Evolutionary conservation across 345 rosid species (phyloP), one percentile per base, ranked within the genome.

Genomic region (Adansonia digitata): DNA sequence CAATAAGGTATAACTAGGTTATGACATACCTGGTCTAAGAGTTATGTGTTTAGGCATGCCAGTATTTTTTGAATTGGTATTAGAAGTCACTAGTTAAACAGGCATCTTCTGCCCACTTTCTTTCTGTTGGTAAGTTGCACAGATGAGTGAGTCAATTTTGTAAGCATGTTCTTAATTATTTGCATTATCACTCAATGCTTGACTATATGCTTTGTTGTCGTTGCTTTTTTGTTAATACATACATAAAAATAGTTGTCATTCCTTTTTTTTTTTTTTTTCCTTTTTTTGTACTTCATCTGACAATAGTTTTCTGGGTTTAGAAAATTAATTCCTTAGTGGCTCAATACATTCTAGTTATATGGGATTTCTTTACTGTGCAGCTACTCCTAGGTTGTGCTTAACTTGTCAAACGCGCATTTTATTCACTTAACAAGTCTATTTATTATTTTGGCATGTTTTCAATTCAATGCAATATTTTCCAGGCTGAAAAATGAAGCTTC

Each of bases 401-500:
- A 61, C 26, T 79, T 70, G 42, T 46, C 35, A 22, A n/a, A 56
- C 64, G 12, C 17, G 29, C 15, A 31, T 18, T 45, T 22, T 42
- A 5, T 10, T 27, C 42, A n/a, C 20, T 74, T 75, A 42, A 53
- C 2, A 39, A 63, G 45, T 74, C 39, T 39, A 20, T 18, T 15
- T 31, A 45, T 71, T 43, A 9, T 56, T 22, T 31, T 43, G 52
- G 11, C 10, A 24, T 57, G 7, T 43, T 46, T 27, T 55, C 31
- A 31, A 40, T 17, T 75, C 34, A 15, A 61, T 74, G 34, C 52
- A 45, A 51, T 75, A 45, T 27, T 68, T 46, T 57, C 62, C 90
- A 96, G 99, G 64, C 79, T 96, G 76, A 64, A 81, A 83, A 86
- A 85, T 69, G 81, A 93, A 59, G 92, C 92, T 52, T 77, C 77